Percentiles rank a stretch among this genome's conserved stretches.
These are phyloP conservation scores for Castanea mollissima DNA, from an alignment of 306 rosid genomes.

Conservation along the genomic window DNA sequence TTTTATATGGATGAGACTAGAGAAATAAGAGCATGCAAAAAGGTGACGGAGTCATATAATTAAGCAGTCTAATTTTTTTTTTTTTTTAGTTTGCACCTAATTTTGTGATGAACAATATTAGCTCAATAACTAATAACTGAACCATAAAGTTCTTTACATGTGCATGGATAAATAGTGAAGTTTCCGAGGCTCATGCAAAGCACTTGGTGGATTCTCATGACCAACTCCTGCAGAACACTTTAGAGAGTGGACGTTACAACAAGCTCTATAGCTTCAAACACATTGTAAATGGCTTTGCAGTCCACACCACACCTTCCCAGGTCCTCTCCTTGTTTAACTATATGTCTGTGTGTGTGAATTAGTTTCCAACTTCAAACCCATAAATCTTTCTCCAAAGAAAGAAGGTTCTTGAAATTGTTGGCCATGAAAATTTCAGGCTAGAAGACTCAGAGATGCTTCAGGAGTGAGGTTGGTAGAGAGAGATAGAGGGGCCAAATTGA, in stretches of 20 bases:
- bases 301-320: conserved; percentile 81
- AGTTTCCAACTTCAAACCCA: no score
- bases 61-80: background rate
- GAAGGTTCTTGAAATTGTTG: background rate
- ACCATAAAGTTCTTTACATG: background rate
- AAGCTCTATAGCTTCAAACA: conserved; percentile 77
- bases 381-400: no score
- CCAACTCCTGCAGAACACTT: conserved; percentile 43
- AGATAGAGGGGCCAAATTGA: conserved; percentile 53
- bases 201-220: conserved; percentile 57
- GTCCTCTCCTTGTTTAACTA: conserved; percentile 22
- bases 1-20: no score
- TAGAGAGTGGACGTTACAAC: conserved; percentile 63
- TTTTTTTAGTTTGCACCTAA: background rate
- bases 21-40: no score
- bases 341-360: no score
- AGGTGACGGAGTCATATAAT: no score
- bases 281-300: conserved; percentile 67
- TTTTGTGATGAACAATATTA: background rate
- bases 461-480: conserved; percentile 46
- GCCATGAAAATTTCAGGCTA: conserved; percentile 24
- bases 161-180: conserved; percentile 37
- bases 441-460: conserved; percentile 23
- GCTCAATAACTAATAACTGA: background rate
- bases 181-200: conserved; percentile 40